Base-by-base conservation (phyloP, 164 flowering plant genomes). In the Berberis vulgaris region DNA sequence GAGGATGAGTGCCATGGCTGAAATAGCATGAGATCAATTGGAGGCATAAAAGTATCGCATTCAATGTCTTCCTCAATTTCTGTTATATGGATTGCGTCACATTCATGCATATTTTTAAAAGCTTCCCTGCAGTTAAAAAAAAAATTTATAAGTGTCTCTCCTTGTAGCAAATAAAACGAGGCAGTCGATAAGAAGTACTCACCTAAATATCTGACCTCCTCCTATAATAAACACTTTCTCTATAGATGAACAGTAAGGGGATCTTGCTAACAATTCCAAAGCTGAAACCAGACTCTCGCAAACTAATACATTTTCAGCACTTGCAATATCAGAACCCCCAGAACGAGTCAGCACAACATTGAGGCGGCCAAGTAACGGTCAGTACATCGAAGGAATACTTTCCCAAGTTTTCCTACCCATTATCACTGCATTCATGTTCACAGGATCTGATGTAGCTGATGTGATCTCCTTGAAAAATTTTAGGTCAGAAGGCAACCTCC, bases 371-470 rank as follows among this genome's bases (percentile, higher is more conserved):
- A 87, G 84, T 46, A 92, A 74, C 66, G 98, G 98, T 7, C 89
- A 79, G 74, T 81, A 63, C 77, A 78, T 71, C 39, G 54, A 62
- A 5, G 96, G 96, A 66, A 92, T 85, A 64, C 95, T 86, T 68
- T 92, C 98, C 98, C 96, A 92, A 39, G 98, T 86, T 74, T 87
- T 92, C 44, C 96, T 83, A 49, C 98, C 98, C 98, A 92, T 92
- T 66, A 92, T 68, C 41, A 92, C 84, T 9, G 98, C 97, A 78
- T 92, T 92, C 76, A 74, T 92, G 60, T 88, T 92, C 47, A 57
- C 75, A 54, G 93, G 76, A 75, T 84, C 89, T 3, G 84, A 72
- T n/a, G 96, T 85, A 41, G 72, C 67, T 68, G 57, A 8, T 13
- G 98, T 92, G 11, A 92, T 39, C 41, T 87, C 91, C 76, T 86